Conservation (phyloP, 495 filamentous ascomycete species). For the Hyaloscypha finlandica region DNA sequence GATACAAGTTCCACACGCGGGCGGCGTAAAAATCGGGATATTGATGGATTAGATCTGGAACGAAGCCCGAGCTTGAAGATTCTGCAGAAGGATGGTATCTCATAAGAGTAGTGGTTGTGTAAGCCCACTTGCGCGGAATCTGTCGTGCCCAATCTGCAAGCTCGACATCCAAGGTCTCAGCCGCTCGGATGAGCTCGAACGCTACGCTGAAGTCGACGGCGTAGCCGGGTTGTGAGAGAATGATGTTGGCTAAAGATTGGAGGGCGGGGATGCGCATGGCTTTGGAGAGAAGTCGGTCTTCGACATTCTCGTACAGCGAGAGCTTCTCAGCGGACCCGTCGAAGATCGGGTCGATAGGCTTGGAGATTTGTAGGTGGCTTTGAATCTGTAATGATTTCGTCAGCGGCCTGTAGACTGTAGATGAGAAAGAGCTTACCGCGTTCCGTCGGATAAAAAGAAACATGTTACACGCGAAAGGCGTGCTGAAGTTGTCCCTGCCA, state of each 20-base stretch:
- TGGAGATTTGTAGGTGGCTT: constrained; percentile 17
- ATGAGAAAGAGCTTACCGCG: constrained; percentile 6
- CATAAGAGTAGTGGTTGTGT: constrained; percentile 7
- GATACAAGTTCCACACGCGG: constrained; percentile 20
- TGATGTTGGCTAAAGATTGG: constrained; percentile 9
- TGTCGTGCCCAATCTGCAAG: constrained; percentile 13
- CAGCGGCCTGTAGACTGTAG: constrained; percentile 1
- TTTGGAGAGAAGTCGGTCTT: constrained; percentile 20
- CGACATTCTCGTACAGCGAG: constrained; percentile 8
- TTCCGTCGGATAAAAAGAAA: constrained; percentile 18
- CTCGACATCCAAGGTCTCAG: constrained; percentile 9
- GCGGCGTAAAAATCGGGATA: constrained; percentile 14
- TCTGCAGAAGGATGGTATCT: not conserved
- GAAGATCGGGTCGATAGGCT: constrained; percentile 17
- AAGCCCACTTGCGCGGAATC: constrained; percentile 5
- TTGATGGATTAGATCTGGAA: constrained; percentile 11
- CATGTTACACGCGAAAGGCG: constrained; percentile 15
- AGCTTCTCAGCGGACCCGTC: not conserved
- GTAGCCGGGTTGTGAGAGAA: constrained; percentile 4
- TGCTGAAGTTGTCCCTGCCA: constrained; percentile 8
- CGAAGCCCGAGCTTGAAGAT: not conserved
- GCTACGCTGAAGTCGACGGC: not conserved
- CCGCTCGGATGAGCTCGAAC: constrained; percentile 4
- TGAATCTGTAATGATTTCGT: constrained; percentile 9
- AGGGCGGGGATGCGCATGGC: constrained; percentile 13